Base-by-base conservation (phyloP, 768 basidiomycete species). In the Exidia glandulosa region DNA sequence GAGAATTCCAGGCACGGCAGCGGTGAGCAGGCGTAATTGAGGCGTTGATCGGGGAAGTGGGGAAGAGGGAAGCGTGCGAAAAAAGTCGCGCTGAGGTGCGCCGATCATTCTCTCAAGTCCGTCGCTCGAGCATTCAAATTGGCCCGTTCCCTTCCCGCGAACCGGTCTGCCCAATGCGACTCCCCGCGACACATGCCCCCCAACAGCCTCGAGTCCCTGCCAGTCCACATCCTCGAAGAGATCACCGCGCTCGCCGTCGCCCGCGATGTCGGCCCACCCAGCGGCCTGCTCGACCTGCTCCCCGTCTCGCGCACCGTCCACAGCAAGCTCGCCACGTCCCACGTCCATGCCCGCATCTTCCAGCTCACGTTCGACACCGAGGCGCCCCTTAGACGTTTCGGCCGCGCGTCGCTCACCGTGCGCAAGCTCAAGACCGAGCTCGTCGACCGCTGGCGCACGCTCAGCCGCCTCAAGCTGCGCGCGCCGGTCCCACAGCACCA, bases 281-380 rank as follows among this genome's bases (percentile, higher is more conserved):
- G 63, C 37, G 66, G 73, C 50, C 68, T 87, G 60, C 66, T 75
- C 32, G 66, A 69, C 9, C 73, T 87, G 34, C 66, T 79, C 56
- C 68, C 78, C 60, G 78, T 80, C 23, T 78, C 72, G 61, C 77
- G 77, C 0, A 66, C 70, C 2, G 64, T 85, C 29, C 69, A 82
- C 57, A 67, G 67, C 37, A 69, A 73, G 7, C 75, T 87, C 32
- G 60, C 70, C 31, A 76, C 77, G 48, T 81, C 85, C 2, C 77
- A 81, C 60, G 74, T 85, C 48, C 84, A 83, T 65, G 82, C 82
- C 37, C 70, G 71, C 62, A 74, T 85, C 14, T 86, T 81, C 66
- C 73, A 71, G 9, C 66, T 68, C 36, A 77, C 73, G 62, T 85
- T 85, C 61, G 81, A 83, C 65, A 63, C 69, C 30, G 63, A 50